Evolutionary conservation across 805 yeast species (phyloP), one percentile per base, ranked within the genome.

Genomic region (Tetrapisispora pingtungensis): DNA sequence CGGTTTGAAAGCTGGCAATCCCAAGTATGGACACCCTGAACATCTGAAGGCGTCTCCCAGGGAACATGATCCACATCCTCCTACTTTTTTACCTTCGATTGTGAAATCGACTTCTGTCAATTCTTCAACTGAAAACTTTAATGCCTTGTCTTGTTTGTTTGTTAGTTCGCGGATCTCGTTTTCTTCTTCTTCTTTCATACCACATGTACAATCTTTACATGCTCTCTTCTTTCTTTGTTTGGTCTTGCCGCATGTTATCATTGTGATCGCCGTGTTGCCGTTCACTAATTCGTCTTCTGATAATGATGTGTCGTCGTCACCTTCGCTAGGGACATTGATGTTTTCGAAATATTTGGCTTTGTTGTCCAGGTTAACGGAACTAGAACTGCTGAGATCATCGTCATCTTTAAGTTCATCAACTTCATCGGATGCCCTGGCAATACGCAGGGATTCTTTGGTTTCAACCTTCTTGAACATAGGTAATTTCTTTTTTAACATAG

Each of bases 1-100:
- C 1, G 97, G 98, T 66, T 88, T 88, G 74, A 93, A 93, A 3
- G 99, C 97, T 14, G 99, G 99, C 38, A 93, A 71, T 0, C 99
- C 99, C 53, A 93, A 69, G 66, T 81, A 93, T 33, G 99, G 99
- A 67, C 99, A 93, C 2, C 97, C 97, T 54, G 89, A 95, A 64
- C 99, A 93, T 59, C 99, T 73, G 69, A 93, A 93, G 0, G 98
- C 98, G 64, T 93, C 99, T 36, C 99, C 99, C 41, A 93, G 73
- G 0, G 97, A 81, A 68, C 99, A 93, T 10, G 95, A 85, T 22
- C 96, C 96, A 69, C 99, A 93, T 3, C 97, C 96, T 30, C 97
- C 97, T 12, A 95, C 83, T 58, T 63, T 58, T 59, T 90, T 90
- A 34, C 97, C 97, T 51, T 89, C 87, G n/a, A 89, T 79, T 0